Percentiles rank a stretch among this genome's conserved stretches.
These are phyloP conservation scores for Vanrija sp. DNA, from an alignment of 1,284 basidiomycete species.

Conservation along the genomic window DNA sequence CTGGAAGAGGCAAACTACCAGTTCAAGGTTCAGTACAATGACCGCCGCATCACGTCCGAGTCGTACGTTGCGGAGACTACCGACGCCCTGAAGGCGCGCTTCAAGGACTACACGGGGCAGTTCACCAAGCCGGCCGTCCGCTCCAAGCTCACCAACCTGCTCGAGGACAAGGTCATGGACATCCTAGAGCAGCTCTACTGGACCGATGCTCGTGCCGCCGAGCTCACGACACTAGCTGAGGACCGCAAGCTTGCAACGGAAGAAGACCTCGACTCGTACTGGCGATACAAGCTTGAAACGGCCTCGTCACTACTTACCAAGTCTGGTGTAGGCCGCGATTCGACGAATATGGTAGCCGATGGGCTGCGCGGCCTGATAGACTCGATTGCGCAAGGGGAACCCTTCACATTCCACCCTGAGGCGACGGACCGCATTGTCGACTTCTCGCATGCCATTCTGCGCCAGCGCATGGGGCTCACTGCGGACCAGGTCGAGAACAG, in stretches of 20 bases:
- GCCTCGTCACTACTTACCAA: slow-evolving; percentile 90
- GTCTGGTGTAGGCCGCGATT: slow-evolving; percentile 90
- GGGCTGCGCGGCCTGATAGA: slow-evolving; percentile 85
- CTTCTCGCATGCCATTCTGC: slow-evolving; percentile 86
- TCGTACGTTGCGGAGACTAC: slow-evolving; percentile 97
- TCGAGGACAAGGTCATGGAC: slow-evolving; percentile 96
- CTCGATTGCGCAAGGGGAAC: slow-evolving; percentile 78
- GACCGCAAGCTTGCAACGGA: slow-evolving; percentile 59
- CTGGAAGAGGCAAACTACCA: slow-evolving; percentile 95
- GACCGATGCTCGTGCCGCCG: slow-evolving; percentile 71
- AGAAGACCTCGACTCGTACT: slow-evolving; percentile 83
- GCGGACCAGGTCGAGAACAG: slow-evolving; percentile 99
- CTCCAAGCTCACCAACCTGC: slow-evolving; percentile 78
- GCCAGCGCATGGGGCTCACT: slow-evolving; percentile 86
- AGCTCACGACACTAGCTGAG: slow-evolving; percentile 68
- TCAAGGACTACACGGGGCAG: slow-evolving; percentile 78
- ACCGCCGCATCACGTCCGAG: slow-evolving; percentile 88
- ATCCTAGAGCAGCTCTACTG: slow-evolving; percentile 96
- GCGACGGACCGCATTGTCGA: slow-evolving; percentile 84
- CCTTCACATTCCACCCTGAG: slow-evolving; percentile 83
- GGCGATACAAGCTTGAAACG: slow-evolving; percentile 93
- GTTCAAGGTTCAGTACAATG: slow-evolving; percentile 99
- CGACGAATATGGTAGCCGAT: slow-evolving; percentile 92
- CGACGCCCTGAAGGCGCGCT: slow-evolving; percentile 84
- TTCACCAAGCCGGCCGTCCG: slow-evolving; percentile 90